Evolutionary conservation across 257 asterid species (phyloP).

Genomic region (Gentiana straminea): DNA sequence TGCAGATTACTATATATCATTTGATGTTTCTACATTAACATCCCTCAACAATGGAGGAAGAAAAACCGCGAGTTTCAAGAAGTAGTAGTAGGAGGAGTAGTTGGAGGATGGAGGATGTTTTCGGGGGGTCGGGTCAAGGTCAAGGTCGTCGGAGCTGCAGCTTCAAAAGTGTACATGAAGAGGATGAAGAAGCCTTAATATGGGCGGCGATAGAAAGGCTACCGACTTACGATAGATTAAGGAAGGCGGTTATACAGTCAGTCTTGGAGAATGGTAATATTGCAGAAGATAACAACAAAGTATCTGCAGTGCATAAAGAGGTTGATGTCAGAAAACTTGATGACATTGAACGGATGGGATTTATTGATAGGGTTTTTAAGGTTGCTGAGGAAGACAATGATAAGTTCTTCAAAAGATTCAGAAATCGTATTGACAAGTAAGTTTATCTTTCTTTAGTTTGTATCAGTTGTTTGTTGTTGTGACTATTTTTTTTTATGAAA

Average conservation of each 20-base stretch:
- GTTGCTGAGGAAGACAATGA: constrained; percentile 24
- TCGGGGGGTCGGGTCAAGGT: too few species aligned
- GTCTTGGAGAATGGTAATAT: not conserved
- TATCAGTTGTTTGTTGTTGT: too few species aligned
- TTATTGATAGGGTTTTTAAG: constrained; percentile 32
- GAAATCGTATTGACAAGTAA: constrained; percentile 44
- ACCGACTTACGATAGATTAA: not conserved
- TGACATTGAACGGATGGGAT: constrained; percentile 25
- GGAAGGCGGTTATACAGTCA: too few species aligned
- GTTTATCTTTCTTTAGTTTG: constrained; percentile 2
- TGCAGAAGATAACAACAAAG: constrained; percentile 5
- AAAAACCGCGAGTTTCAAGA: constrained; percentile 14
- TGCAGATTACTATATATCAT: too few species aligned
- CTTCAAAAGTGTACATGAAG: too few species aligned
- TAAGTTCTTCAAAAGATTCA: constrained; percentile 32
- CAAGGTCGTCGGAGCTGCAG: too few species aligned
- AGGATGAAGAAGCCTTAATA: too few species aligned
- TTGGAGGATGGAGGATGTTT: too few species aligned
- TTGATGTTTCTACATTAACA: too few species aligned
- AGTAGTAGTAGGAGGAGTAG: constrained; percentile 6
- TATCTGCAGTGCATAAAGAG: constrained; percentile 18
- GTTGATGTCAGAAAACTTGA: constrained; percentile 42
- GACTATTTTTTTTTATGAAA: too few species aligned
- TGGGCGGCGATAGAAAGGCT: too few species aligned
- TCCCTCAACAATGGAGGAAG: constrained; percentile 6